Conservation (phyloP, 768 basidiomycete genomes). For the Hygrophoropsis aurantiaca region DNA sequence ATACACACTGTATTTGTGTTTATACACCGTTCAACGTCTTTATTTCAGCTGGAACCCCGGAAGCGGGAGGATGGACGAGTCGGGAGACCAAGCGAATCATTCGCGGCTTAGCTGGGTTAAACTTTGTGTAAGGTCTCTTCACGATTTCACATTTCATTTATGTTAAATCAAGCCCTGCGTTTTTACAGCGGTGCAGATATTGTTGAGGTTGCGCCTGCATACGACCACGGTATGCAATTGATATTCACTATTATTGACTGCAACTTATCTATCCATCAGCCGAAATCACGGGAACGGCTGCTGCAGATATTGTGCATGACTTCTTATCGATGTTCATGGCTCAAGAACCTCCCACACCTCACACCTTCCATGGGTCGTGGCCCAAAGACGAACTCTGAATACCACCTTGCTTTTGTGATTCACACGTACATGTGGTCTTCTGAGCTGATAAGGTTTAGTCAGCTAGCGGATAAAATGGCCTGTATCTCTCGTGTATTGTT, state of each 20-base stretch:
- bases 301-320: conserved; percentile 47
- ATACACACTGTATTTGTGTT: not conserved
- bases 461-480: not conserved
- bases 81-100: conserved; percentile 81
- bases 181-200: conserved; percentile 61
- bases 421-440: no score
- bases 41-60: conserved; percentile 73
- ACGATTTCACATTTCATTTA: not conserved
- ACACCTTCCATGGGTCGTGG: conserved; percentile 8
- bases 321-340: conserved; percentile 40
- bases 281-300: conserved; percentile 43
- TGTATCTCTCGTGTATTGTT: conserved; percentile 1
- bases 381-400: conserved; percentile 21
- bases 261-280: conserved; percentile 13
- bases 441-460: not conserved
- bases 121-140: conserved; percentile 61
- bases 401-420: no score
- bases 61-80: conserved; percentile 82
- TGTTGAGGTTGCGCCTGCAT: conserved; percentile 74
- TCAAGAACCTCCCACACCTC: conserved; percentile 21
- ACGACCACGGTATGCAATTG: conserved; percentile 55
- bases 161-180: conserved; percentile 2
- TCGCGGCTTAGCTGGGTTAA: conserved; percentile 74
- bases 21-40: not conserved
- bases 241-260: no score